Evolutionary conservation across 2,329 filamentous ascomycete genomes (phyloP).

Genomic region (Aspergillus versicolor): DNA sequence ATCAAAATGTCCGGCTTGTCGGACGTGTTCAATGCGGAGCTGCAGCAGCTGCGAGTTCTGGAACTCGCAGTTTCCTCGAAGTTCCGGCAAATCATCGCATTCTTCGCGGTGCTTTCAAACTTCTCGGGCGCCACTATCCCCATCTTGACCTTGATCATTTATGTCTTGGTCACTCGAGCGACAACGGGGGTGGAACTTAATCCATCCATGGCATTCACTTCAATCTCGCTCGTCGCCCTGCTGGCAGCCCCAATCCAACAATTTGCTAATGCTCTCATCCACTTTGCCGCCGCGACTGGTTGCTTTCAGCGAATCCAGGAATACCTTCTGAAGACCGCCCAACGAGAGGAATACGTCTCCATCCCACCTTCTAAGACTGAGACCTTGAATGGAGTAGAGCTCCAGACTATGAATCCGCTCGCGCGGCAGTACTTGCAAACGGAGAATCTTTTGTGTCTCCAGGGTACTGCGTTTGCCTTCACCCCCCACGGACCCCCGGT

Average conservation of each 20-base stretch:
- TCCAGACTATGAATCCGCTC: no score
- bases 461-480: not conserved
- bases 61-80: no score
- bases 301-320: constrained; percentile 44
- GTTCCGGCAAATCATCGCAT: no score
- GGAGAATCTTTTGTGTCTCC: not conserved
- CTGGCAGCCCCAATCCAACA: constrained; percentile 22
- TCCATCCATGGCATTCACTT: constrained; percentile 22
- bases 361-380: not conserved
- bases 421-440: constrained; percentile 29
- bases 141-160: constrained; percentile 14
- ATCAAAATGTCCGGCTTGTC: no score
- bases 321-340: constrained; percentile 16
- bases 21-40: no score
- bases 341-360: no score
- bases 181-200: no score
- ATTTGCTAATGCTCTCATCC: constrained; percentile 18
- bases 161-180: no score
- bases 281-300: constrained; percentile 37
- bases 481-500: constrained; percentile 1
- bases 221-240: constrained; percentile 26
- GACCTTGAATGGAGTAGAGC: not conserved
- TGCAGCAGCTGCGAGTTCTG: no score
- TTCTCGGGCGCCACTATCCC: no score
- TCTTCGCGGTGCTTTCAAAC: no score